Evolutionary conservation across 2,329 filamentous ascomycete species (phyloP).

Genomic region (Trichoderma sp.): DNA sequence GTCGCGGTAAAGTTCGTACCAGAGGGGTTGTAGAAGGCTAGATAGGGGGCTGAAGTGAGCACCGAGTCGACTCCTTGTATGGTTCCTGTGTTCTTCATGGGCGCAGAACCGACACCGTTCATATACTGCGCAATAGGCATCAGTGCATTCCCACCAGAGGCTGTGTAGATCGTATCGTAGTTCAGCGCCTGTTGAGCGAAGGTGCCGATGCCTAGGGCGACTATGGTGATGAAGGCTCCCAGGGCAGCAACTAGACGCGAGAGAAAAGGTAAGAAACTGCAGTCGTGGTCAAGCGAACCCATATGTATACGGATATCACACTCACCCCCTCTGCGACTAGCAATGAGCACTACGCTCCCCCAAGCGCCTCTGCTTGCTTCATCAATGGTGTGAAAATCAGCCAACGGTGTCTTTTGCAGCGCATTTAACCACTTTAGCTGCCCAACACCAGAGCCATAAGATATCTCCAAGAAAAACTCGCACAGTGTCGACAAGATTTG

Average conservation of each 20-base stretch:
- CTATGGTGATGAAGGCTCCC: not conserved
- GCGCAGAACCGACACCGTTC: not conserved
- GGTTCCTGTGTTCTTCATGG: not conserved
- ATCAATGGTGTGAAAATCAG: not conserved
- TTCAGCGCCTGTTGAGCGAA: not conserved
- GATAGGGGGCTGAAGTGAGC: not conserved
- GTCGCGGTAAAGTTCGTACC: not conserved
- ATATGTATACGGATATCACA: not conserved
- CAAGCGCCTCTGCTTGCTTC: constrained; percentile 6
- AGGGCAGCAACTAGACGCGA: not conserved
- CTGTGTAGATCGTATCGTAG: constrained; percentile 2
- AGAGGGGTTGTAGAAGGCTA: not conserved
- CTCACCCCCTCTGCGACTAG: constrained; percentile 3
- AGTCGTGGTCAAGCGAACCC: not conserved
- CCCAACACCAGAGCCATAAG: not conserved
- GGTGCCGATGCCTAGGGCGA: constrained; percentile 4
- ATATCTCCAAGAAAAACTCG: not conserved
- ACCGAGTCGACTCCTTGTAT: not conserved
- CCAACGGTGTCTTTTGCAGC: not conserved
- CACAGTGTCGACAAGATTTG: not conserved
- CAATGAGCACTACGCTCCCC: constrained; percentile 2
- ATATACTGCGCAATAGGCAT: not conserved
- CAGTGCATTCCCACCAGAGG: not conserved
- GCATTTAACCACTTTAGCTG: not conserved
- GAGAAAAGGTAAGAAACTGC: not conserved